Evolutionary conservation across 1,284 basidiomycete genomes (phyloP), one percentile per base, ranked within the genome.

Genomic region (Heterobasidion occidentale): DNA sequence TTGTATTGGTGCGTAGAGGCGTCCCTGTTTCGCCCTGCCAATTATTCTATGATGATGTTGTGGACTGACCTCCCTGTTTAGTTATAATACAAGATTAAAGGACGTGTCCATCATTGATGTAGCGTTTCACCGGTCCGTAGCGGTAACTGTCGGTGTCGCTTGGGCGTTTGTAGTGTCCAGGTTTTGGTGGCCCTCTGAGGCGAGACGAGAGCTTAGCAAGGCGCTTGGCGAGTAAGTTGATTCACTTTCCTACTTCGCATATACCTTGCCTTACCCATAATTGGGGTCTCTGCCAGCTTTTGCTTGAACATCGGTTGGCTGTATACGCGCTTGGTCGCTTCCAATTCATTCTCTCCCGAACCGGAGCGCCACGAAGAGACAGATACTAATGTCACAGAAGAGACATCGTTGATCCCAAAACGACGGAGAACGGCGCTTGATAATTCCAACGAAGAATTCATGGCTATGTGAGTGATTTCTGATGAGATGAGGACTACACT

Each of bases 111-210:
- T 93, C 0, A 67, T 86, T 38, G 72, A 83, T 45, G 84, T 97
- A 51, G 95, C 92, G 0, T 75, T 81, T 48, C 81, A 86, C 64
- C 86, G 95, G 54, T 87, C 88, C 0, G 66, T 88, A 3, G 81
- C 93, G 20, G 95, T 99, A n/a, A 87, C 82, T 0, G 79, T 83
- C 7, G 95, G 95, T 14, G 92, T 96, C 0, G 68, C 95, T 1
- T 98, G 92, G 89, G 94, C 94, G 0, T 82, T 86, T 2, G 70
- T 97, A 34, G 84, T 98, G 12, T 94, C 92, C 7, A 78, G 92
- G 51, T 88, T 90, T 61, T 93, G 94, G 86, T 98, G 95, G 94
- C 95, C 96, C 1, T 84, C 91, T 19, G 95, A 97, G 67, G 95
- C 95, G 0, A 76, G 95, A 54, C 77, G 90, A 35, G 94, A 98